Base-by-base conservation (phyloP, 1,284 basidiomycete species). In the Phellopilus nigrolimitatus region DNA sequence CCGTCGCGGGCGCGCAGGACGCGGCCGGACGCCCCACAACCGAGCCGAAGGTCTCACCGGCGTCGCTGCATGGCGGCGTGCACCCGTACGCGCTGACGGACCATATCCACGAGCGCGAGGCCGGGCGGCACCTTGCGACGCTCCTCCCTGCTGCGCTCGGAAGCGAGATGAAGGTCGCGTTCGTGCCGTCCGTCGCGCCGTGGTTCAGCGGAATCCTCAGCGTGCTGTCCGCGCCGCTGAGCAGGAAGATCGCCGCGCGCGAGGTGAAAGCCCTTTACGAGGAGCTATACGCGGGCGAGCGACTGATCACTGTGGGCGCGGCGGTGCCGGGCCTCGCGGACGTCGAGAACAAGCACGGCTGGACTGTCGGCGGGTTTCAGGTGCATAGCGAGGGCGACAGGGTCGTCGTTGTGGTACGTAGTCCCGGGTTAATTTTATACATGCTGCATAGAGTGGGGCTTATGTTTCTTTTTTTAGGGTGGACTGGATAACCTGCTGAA, bases 21-120 rank as follows among this genome's bases (percentile, higher is more conserved):
- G 69, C 76, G 0, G 80, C 86, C 46, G 88, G 88, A n/a, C 76
- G 76, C 27, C 85, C 87, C 0, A 75, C 78, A 21, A 94, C 87
- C 17, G 73, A 85, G 10, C 86, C 95, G 42, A 99, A 98, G 69
- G 80, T 97, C 17, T 76, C 80, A 1, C 74, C 90, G 0, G 83
- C 90, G 57, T 83, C 78, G 57, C 79, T 99, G 4, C 71, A 70
- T 1, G 88, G 89, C 22, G 88, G 84, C 1, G 71, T 98, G 43
- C 78, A 83, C 33, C 85, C 95, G 1, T 99, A 99, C 70, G 61
- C 91, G 0, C 72, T 99, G 24, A 99, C 95, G 3, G 95, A 97
- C 69, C 95, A 99, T 71, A 97, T 99, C 63, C 95, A 99, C 73
- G 95, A 99, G 68, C 90, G 95, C 45, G 95, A 99, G 69, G 90